Base-by-base conservation (phyloP, 2,329 filamentous ascomycete species). In the Ophiognomonia clavigignenti-juglandacearum region DNA sequence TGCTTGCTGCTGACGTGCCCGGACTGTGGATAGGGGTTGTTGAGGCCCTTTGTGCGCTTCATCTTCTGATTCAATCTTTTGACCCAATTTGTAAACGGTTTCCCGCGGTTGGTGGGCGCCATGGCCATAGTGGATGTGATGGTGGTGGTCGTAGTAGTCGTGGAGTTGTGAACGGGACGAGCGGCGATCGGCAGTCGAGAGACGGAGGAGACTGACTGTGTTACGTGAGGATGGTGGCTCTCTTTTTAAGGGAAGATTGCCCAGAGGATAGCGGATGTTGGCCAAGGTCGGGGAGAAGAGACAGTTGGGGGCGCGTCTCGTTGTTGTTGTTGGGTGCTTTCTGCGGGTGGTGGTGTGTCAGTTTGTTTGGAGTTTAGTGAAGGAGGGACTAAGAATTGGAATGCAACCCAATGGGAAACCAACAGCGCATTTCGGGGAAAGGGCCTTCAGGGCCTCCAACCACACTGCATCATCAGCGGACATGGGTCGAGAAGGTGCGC, bases 11-110 rank as follows among this genome's bases (percentile, higher is more conserved):
- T 49, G 47, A 81, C 61, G 37, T 77, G 77, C 49, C 86, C 87
- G 3, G 89, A 95, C 58, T 92, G 78, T 8, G 88, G 88, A 61
- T 96, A 96, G n/a, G 91, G 91, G 62, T 92, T 92, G 73, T 96
- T 95, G 65, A 85, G 84, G 60, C 82, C 81, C 42, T 73, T 70
- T 16, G 69, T 63, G 39, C 73, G 75, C 66, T 85, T 87, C 67
- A 85, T 86, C 46, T 51, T 51, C 45, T 51, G 49, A 52, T 90
- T 84, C 48, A 97, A 80, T 61, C 91, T 91, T 75, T 91, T 95
- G 74, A 98, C 89, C 86, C 92, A 95, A 56, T 84, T 88, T 39
- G 91, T 81, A 63, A 97, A 97, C 20, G 91, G 92, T 54, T 88
- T 83, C 58, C 90, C 85, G 55, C 89, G 86, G 58, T 78, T 79